phyloP scores from a whole-genome alignment of 2,329 filamentous ascomycete species.

The Harringtonia aguacate region DNA sequence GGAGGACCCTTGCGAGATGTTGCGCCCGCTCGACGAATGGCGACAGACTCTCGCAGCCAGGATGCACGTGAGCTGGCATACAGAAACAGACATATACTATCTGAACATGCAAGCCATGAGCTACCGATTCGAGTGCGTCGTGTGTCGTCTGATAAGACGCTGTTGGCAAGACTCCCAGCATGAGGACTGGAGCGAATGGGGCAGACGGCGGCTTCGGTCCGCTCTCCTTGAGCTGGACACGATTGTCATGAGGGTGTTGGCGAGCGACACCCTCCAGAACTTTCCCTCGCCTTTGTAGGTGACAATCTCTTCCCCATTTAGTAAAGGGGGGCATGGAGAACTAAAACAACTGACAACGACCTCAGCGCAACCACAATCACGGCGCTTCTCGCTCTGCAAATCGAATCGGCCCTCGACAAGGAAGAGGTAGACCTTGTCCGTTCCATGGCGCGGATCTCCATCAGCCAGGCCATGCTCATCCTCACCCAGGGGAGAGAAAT shows the following conservation, averaged over 20 bases:
- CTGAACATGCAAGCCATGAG: slow-evolving; percentile 15
- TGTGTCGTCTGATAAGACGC: slow-evolving; percentile 15
- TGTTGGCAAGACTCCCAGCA: slow-evolving; percentile 12
- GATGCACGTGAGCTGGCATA: slow-evolving; percentile 14
- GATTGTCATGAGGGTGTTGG: slow-evolving; percentile 15
- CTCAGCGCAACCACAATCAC: slow-evolving; percentile 13
- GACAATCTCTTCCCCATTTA: no score
- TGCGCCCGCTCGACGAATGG: slow-evolving; percentile 14
- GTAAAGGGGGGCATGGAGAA: no score
- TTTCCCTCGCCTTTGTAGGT: slow-evolving; percentile 15
- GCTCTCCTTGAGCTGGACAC: slow-evolving; percentile 15
- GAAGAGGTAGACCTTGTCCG: slow-evolving; percentile 15
- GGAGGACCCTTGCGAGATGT: slow-evolving; percentile 14
- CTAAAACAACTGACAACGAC: slow-evolving; percentile 6
- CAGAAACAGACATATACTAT: slow-evolving; percentile 15
- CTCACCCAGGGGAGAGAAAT: slow-evolving; percentile 15
- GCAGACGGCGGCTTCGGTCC: slow-evolving; percentile 13
- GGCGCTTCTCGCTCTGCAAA: slow-evolving; percentile 15
- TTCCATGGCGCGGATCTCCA: slow-evolving; percentile 16
- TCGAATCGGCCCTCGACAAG: slow-evolving; percentile 15
- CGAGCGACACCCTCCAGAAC: slow-evolving; percentile 13
- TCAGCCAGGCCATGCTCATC: slow-evolving; percentile 15
- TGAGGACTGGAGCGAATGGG: slow-evolving; percentile 14
- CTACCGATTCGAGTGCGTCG: slow-evolving; percentile 15
- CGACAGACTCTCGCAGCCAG: slow-evolving; percentile 13